These are phyloP conservation scores for Phytophthora capsici DNA, from an alignment of 352 stramenopile species.

Conservation along the genomic window DNA sequence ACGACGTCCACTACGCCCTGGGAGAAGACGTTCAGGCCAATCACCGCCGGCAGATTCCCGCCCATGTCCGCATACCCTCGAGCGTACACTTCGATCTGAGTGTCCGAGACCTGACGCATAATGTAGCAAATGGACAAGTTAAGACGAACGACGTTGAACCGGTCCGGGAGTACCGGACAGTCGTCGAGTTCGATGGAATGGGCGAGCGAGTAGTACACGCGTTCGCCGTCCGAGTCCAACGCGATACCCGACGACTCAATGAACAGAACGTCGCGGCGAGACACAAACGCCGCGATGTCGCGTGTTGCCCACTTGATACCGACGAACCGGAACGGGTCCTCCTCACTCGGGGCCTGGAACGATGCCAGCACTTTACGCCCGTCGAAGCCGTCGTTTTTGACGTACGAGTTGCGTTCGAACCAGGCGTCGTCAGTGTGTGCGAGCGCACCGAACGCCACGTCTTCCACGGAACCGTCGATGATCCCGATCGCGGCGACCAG, in stretches of 20 bases:
- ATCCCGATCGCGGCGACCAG: slow-evolving; percentile 42
- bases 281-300: slow-evolving; percentile 43
- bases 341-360: slow-evolving; percentile 44
- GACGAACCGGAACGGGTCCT: slow-evolving; percentile 61
- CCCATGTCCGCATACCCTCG: slow-evolving; percentile 51
- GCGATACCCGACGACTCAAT: slow-evolving; percentile 54
- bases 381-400: slow-evolving; percentile 53
- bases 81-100: slow-evolving; percentile 56
- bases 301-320: slow-evolving; percentile 55
- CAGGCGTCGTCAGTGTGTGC: slow-evolving; percentile 45
- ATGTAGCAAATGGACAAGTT: slow-evolving; percentile 65
- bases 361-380: slow-evolving; percentile 44
- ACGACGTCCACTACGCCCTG: slow-evolving; percentile 39
- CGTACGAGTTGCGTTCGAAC: slow-evolving; percentile 48
- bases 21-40: slow-evolving; percentile 41
- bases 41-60: slow-evolving; percentile 38
- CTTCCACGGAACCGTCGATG: slow-evolving; percentile 50
- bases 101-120: slow-evolving; percentile 41
- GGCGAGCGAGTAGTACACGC: slow-evolving; percentile 53
- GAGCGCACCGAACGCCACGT: slow-evolving; percentile 52
- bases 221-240: slow-evolving; percentile 47
- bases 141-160: slow-evolving; percentile 46
- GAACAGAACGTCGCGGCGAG: slow-evolving; percentile 52
- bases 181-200: slow-evolving; percentile 52
- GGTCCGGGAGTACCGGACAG: slow-evolving; percentile 27